Evolutionary conservation across 2,329 filamentous ascomycete genomes (phyloP), one percentile per base, ranked within the genome.

Genomic region (Penicillium corylophilum): DNA sequence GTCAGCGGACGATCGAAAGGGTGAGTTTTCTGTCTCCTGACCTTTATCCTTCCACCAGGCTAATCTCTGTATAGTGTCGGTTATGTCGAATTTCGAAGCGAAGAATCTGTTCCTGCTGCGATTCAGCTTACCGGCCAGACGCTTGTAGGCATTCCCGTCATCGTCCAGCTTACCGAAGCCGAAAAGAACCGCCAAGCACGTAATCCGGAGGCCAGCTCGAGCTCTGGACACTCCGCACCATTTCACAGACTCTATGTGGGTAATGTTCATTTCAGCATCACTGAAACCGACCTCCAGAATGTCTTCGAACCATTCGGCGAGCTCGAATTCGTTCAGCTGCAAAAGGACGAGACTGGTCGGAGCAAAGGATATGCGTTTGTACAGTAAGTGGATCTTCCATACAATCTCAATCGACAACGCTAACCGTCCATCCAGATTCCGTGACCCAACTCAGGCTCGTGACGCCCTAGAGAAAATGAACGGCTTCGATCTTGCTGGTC

Each of bases 211-310:
- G 63, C 80, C 44, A 81, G 82, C 60, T 85, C 81, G 60, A 79
- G 77, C 53, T 84, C 90, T 63, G 86, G 88, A 54, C 92, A 92
- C 70, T 88, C 89, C 55, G 87, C 95, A 53, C 94, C 94, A 22
- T 97, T 97, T 79, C 94, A 99, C 76, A 89, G 95, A 63, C 87
- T 99, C 54, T 99, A 97, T 74, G 93, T 99, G 63, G 94, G 94
- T 74, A 99, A 99, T 72, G 97, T 99, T 64, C 94, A 99, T 79
- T 99, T 99, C 82, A 96, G 91, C 72, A 95, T 99, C 71, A 96
- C 91, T 69, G 94, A 99, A 76, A 86, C 87, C 72, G 95, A 99
- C 75, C 80, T 99, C 61, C 88, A 93, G 79, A 91, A 93, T 71
- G 91, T 99, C 55, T 99, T 99, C 73, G 90, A 95, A 76, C 93